Base-by-base conservation (phyloP, 2,329 filamentous ascomycete species). In the Aspergillus brasiliensis region DNA sequence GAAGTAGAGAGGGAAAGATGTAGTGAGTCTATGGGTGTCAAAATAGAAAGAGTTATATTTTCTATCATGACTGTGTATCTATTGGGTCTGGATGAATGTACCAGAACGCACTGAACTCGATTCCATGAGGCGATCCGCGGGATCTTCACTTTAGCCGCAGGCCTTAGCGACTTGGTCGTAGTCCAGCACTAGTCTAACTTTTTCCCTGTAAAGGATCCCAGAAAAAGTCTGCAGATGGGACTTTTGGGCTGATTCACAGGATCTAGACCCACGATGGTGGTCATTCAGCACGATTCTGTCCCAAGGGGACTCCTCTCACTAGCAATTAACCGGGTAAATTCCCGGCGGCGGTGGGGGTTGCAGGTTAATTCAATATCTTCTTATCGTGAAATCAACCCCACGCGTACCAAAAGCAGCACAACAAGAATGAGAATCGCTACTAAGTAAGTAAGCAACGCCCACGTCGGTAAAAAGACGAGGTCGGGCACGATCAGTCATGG, bases 311-410 rank as follows among this genome's bases (percentile, higher is more conserved):
- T 19, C 15, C 44, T 25, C 13, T n/a, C 3, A 28, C 25, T 27
- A n/a, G n/a, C 17, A 34, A 62, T 67, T 63, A 67, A 64, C 64
- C 65, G 65, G 66, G 56, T 58, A 68, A 65, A 61, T 62, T 62
- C 59, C 62, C 65, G 62, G 62, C 51, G 64, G 65, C 59, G 56
- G 54, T 44, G 49, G 49, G 17, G 27, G 11, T 31, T 11, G 51
- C n/a, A 46, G 31, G 53, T 23, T 28, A 49, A 17, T 58, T 58
- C 31, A 42, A 49, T 42, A 57, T 60, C 62, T 59, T 38, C 15
- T 42, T 46, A 49, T 8, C 44, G 31, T 23, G 19, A 40, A n/a
- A n/a, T n/a, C n/a, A n/a, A 46, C 10, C 13, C 15, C 25, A n/a
- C 25, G 19, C 19, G 15, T 21, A 21, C 27, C 19, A 44, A 19